phyloP scores from a whole-genome alignment of 2,329 filamentous ascomycete genomes.

The Acephala macrosclerotiorum region DNA sequence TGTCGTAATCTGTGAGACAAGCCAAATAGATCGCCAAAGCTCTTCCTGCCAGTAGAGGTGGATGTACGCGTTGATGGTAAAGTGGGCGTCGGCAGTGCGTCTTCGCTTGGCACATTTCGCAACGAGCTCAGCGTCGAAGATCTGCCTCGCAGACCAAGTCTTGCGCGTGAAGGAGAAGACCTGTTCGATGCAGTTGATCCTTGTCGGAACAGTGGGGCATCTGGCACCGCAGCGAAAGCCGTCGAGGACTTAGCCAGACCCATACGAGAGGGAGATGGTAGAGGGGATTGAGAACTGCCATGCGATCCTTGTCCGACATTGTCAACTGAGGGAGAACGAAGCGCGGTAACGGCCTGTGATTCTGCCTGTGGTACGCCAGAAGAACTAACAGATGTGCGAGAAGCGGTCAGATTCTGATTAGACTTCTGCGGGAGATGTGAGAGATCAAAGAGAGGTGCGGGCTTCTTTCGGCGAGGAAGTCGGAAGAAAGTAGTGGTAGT shows the following conservation, averaged over 20 bases:
- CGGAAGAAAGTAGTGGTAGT: constrained; percentile 81
- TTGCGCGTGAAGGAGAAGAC: constrained; percentile 71
- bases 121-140: constrained; percentile 92
- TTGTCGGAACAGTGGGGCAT: constrained; percentile 59
- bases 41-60: constrained; percentile 89
- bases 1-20: constrained; percentile 79
- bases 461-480: constrained; percentile 77
- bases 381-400: constrained; percentile 53
- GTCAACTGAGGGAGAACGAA: constrained; percentile 38
- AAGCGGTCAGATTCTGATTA: constrained; percentile 50
- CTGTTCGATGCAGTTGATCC: constrained; percentile 70
- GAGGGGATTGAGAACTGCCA: constrained; percentile 33
- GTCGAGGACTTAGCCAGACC: constrained; percentile 36
- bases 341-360: constrained; percentile 50
- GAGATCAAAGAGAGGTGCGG: constrained; percentile 82
- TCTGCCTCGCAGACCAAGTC: constrained; percentile 71
- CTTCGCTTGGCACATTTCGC: constrained; percentile 74
- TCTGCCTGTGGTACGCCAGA: constrained; percentile 44
- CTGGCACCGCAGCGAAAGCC: constrained; percentile 48
- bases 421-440: constrained; percentile 86
- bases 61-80: constrained; percentile 69
- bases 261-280: constrained; percentile 40
- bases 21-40: constrained; percentile 88
- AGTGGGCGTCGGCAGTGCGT: constrained; percentile 70
- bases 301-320: constrained; percentile 34